Percentiles rank a stretch among this genome's conserved stretches.
Conservation (phyloP, 768 basidiomycete species). For the Vararia minispora region DNA sequence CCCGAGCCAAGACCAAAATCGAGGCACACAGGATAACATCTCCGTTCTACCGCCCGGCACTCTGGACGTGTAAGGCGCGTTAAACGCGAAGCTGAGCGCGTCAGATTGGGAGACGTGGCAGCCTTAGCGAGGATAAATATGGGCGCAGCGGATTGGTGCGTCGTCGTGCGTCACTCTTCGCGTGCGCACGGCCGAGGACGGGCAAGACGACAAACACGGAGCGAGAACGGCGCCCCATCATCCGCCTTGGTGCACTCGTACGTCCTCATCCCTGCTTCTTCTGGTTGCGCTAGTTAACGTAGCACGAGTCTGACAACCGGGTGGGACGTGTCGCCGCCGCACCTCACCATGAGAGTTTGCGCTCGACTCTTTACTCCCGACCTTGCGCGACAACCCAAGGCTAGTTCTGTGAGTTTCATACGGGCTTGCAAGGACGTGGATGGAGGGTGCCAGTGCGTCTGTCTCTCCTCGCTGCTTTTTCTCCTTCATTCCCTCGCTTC, state of each 20-base stretch:
- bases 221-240: constrained; percentile 17
- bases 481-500: too few relatives aligned
- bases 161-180: constrained; percentile 10
- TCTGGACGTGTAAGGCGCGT: constrained; percentile 60
- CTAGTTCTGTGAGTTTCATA: too few relatives aligned
- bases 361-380: too few relatives aligned
- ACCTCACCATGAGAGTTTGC: too few relatives aligned
- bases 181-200: neutral
- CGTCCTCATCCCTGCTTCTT: constrained; percentile 15
- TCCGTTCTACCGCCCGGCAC: constrained; percentile 77
- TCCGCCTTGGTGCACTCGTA: neutral
- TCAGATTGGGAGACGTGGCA: constrained; percentile 52
- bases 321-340: constrained; percentile 44
- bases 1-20: neutral
- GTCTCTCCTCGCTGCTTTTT: constrained; percentile 5
- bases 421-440: constrained; percentile 65
- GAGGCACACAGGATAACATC: constrained; percentile 54
- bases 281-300: neutral
- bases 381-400: too few relatives aligned
- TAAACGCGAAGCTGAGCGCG: constrained; percentile 33
- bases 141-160: constrained; percentile 71
- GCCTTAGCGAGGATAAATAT: constrained; percentile 66
- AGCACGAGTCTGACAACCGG: constrained; percentile 17
- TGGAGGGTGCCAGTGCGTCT: constrained; percentile 71
- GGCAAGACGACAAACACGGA: constrained; percentile 48